These are phyloP conservation scores for Hymenoscyphus occultus DNA, from an alignment of 2,329 filamentous ascomycete genomes.

Conservation along the genomic window DNA sequence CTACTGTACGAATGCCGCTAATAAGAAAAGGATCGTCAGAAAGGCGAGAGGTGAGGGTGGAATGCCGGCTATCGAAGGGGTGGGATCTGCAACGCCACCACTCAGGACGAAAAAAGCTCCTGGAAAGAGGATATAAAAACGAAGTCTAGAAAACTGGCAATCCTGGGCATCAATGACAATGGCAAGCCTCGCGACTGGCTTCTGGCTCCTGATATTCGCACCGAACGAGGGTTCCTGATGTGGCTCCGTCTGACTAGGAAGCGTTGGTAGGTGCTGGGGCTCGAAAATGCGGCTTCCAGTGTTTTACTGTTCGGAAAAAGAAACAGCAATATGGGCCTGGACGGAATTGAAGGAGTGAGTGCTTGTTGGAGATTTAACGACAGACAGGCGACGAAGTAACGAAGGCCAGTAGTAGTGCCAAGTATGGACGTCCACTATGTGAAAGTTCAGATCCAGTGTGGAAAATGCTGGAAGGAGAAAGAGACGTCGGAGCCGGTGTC, in stretches of 20 bases:
- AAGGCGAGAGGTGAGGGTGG: slow-evolving; percentile 2
- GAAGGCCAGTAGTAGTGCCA: background rate
- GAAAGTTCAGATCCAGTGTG: background rate
- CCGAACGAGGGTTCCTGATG: background rate
- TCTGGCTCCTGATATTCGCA: slow-evolving; percentile 1
- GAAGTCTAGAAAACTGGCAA: background rate
- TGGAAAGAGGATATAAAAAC: slow-evolving; percentile 1
- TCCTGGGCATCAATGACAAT: slow-evolving; percentile 3
- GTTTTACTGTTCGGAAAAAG: slow-evolving; percentile 4
- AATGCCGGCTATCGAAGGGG: slow-evolving; percentile 1
- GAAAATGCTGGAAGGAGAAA: background rate
- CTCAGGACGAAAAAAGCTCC: background rate
- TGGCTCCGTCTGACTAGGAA: background rate
- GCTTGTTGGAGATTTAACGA: background rate
- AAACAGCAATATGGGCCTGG: slow-evolving; percentile 1
- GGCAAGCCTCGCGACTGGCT: slow-evolving; percentile 3
- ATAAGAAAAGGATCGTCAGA: slow-evolving; percentile 1
- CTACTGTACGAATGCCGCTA: slow-evolving; percentile 2
- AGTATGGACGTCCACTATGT: background rate
- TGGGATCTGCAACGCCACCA: slow-evolving; percentile 2
- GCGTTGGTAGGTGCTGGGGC: background rate
- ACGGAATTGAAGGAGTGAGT: background rate
- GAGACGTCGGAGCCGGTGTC: background rate
- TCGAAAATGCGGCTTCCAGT: slow-evolving; percentile 2
- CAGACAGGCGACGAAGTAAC: background rate